phyloP scores from a whole-genome alignment of 1,284 basidiomycete genomes.

The Agaricales sp. region DNA sequence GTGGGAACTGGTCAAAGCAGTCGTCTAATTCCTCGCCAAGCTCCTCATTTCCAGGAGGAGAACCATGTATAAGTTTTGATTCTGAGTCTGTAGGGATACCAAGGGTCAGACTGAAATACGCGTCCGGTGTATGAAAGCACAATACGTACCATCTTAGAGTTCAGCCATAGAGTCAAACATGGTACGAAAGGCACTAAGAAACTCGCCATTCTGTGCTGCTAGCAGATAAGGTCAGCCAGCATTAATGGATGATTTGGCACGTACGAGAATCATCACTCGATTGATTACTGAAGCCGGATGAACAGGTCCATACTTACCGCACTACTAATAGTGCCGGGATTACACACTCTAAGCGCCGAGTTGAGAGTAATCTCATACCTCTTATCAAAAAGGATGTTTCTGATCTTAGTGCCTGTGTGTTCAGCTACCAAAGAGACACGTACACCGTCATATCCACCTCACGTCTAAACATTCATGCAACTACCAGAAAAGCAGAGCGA shows the following conservation, averaged over 20 bases:
- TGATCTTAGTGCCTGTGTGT: conserved; percentile 64
- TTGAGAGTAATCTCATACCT: conserved; percentile 84
- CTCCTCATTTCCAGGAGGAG: conserved; percentile 84
- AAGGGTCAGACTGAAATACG: background rate
- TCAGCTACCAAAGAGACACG: conserved; percentile 45
- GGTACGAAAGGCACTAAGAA: conserved; percentile 93
- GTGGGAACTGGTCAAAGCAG: conserved; percentile 88
- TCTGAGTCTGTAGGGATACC: conserved; percentile 61
- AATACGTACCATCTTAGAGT: conserved; percentile 70
- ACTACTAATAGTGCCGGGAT: conserved; percentile 80
- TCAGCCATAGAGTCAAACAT: conserved; percentile 97
- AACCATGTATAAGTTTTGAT: conserved; percentile 97
- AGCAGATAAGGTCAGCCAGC: background rate
- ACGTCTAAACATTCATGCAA: conserved; percentile 60
- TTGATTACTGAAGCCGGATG: conserved; percentile 79
- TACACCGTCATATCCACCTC: conserved; percentile 31
- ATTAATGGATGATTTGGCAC: conserved; percentile 12
- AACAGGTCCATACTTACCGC: conserved; percentile 54
- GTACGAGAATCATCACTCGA: conserved; percentile 65
- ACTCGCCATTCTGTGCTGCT: conserved; percentile 59
- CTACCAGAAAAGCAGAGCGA: too few species aligned
- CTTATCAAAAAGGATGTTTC: conserved; percentile 54
- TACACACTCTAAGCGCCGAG: conserved; percentile 78
- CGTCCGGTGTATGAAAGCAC: conserved; percentile 1
- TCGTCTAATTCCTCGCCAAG: conserved; percentile 96